Conservation (phyloP, 2,329 filamentous ascomycete species). For the Cryphonectria carpinicola region DNA sequence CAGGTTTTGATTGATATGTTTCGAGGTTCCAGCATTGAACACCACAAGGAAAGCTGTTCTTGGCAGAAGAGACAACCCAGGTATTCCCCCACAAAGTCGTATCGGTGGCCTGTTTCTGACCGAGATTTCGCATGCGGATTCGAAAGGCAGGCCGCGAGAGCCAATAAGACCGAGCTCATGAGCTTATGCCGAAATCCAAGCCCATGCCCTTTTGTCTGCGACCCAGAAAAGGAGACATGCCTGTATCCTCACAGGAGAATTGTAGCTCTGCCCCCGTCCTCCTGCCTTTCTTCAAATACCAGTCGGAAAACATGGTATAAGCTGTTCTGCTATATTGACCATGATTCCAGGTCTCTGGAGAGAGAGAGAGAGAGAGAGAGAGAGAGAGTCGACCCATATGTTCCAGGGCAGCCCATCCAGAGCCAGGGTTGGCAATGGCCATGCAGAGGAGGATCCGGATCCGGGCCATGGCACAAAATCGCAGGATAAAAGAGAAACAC, state of each 20-base stretch:
- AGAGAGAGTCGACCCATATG: not conserved
- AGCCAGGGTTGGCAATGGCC: not conserved
- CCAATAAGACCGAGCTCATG: not conserved
- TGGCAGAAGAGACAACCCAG: not conserved
- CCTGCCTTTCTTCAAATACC: not conserved
- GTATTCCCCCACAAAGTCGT: not conserved
- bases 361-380: too few species aligned
- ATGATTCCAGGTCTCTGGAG: not conserved
- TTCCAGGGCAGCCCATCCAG: not conserved
- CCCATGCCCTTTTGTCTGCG: not conserved
- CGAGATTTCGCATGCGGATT: not conserved
- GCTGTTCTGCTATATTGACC: not conserved
- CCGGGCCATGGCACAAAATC: not conserved
- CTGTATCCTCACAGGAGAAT: not conserved
- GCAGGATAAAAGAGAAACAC: not conserved
- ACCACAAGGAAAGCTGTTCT: not conserved
- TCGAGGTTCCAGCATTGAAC: not conserved
- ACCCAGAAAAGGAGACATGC: not conserved
- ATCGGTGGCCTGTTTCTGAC: not conserved
- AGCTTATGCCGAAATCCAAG: not conserved
- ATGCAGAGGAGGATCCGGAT: not conserved
- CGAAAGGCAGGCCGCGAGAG: not conserved
- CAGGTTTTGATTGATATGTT: not conserved
- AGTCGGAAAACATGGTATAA: not conserved
- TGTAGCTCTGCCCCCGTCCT: not conserved